A percentile compares a stretch with the other conserved stretches of the same genome.
Evolutionary conservation across 805 yeast genomes (phyloP).

Genomic region (Priceomyces medius): DNA sequence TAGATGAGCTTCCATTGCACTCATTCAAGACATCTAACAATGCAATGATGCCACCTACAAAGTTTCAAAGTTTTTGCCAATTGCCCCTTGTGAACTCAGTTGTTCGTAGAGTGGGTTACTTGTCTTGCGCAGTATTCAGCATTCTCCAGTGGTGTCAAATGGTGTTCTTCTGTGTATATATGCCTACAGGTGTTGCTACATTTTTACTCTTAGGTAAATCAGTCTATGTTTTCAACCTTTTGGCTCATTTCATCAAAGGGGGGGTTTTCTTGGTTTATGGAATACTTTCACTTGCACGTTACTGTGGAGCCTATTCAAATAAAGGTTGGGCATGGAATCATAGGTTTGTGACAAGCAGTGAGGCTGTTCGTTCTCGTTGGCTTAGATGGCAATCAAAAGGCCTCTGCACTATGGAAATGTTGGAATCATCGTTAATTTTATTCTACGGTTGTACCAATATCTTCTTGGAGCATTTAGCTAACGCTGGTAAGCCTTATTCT

Average conservation of each 20-base stretch:
- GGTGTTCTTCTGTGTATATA: slow-evolving; percentile 54
- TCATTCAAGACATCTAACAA: slow-evolving; percentile 22
- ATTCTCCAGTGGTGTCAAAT: slow-evolving; percentile 65
- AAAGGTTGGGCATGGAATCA: slow-evolving; percentile 92
- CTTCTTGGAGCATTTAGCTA: slow-evolving; percentile 78
- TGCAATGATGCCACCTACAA: slow-evolving; percentile 14
- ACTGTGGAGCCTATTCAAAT: slow-evolving; percentile 73
- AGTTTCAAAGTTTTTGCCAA: neutral
- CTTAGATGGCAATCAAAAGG: slow-evolving; percentile 41
- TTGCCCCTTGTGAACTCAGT: neutral
- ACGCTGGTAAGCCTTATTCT: slow-evolving; percentile 76
- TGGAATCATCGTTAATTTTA: slow-evolving; percentile 77
- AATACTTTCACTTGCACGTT: slow-evolving; percentile 75
- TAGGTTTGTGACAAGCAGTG: slow-evolving; percentile 27
- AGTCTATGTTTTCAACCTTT: slow-evolving; percentile 65
- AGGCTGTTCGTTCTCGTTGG: slow-evolving; percentile 26
- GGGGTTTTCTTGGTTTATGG: slow-evolving; percentile 83
- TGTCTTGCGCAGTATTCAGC: slow-evolving; percentile 36
- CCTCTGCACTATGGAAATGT: slow-evolving; percentile 76
- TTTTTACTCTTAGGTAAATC: slow-evolving; percentile 71
- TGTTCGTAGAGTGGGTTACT: slow-evolving; percentile 23
- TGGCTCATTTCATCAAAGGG: slow-evolving; percentile 96
- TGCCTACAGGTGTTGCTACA: slow-evolving; percentile 62
- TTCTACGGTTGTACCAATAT: slow-evolving; percentile 89
- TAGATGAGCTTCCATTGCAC: slow-evolving; percentile 6